Evolutionary conservation across 495 filamentous ascomycete species (phyloP).

Genomic region (Tuber microsphaerosporum): DNA sequence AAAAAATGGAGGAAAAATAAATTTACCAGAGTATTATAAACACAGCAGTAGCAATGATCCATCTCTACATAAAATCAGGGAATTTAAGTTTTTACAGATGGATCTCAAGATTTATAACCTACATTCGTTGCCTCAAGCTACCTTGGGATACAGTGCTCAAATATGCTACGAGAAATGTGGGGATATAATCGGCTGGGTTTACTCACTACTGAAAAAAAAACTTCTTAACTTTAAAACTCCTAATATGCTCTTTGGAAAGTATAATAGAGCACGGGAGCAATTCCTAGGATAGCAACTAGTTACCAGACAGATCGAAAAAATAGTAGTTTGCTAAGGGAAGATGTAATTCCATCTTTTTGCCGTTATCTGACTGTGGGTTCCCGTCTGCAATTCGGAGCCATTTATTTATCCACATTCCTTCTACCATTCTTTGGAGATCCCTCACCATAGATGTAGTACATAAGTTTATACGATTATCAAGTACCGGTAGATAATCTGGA

Average conservation of each 20-base stretch:
- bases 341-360: not conserved
- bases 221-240: not conserved
- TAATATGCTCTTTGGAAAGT: not conserved
- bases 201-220: not conserved
- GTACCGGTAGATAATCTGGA: not conserved
- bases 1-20: not conserved
- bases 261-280: not conserved
- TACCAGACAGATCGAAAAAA: not conserved
- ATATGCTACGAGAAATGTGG: not conserved
- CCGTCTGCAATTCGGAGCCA: not conserved
- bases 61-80: not conserved
- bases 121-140: not conserved
- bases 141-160: not conserved
- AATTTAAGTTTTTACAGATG: too few species aligned
- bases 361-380: not conserved
- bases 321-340: not conserved
- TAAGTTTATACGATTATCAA: not conserved
- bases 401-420: not conserved
- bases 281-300: not conserved
- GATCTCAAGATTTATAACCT: not conserved
- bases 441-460: not conserved
- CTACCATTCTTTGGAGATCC: not conserved
- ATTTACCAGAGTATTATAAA: not conserved
- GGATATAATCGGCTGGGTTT: not conserved
- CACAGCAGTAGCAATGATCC: not conserved